Evolutionary conservation across 179 eudicot species (phyloP).

Genomic region (Monotropa hypopitys): DNA sequence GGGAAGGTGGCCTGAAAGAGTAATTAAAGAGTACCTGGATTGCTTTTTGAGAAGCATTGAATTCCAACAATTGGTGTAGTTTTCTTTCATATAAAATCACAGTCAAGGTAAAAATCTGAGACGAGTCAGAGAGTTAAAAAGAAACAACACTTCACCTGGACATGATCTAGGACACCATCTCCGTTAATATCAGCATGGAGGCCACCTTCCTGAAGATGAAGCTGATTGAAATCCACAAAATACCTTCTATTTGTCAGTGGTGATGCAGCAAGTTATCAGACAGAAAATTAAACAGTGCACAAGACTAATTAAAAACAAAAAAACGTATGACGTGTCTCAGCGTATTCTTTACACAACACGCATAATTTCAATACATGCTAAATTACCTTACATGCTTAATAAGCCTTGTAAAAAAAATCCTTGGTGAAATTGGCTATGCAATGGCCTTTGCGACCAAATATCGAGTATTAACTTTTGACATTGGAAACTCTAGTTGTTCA

Average conservation of each 20-base stretch:
- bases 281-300: not conserved
- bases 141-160: conserved; percentile 48
- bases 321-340: not conserved
- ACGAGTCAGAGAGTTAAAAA: not conserved
- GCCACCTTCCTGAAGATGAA: conserved; percentile 99
- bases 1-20: no score
- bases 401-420: not conserved
- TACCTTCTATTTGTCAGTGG: conserved; percentile 7
- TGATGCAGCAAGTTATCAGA: not conserved
- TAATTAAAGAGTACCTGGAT: not conserved
- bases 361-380: not conserved
- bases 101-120: not conserved
- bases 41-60: not conserved
- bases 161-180: conserved; percentile 98
- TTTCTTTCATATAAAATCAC: not conserved
- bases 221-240: conserved; percentile 30
- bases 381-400: no score
- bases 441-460: not conserved
- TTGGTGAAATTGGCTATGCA: not conserved
- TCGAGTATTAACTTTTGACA: not conserved
- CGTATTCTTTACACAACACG: not conserved
- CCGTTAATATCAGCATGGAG: conserved; percentile 99
- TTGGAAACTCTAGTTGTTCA: not conserved
- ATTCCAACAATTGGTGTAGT: not conserved
- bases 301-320: not conserved